phyloP scores from a whole-genome alignment of 495 filamentous ascomycete genomes.

The Penicillium goetzii region DNA sequence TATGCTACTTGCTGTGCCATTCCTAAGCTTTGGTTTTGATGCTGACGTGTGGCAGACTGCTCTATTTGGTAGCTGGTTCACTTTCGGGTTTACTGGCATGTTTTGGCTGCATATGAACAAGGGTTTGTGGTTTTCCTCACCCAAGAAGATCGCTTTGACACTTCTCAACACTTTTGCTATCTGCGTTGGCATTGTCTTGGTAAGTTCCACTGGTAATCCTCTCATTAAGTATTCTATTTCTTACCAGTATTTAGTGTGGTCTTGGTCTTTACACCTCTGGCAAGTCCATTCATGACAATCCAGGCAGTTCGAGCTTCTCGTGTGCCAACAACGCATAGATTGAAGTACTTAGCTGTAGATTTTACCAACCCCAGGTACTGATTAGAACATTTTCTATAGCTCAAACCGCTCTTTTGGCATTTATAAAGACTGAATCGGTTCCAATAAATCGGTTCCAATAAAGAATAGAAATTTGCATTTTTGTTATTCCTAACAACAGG shows the following conservation, averaged over 20 bases:
- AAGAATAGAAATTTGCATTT: too few species aligned
- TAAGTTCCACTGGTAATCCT: neutral
- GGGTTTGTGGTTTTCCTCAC: constrained; percentile 37
- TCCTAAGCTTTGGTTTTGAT: constrained; percentile 9
- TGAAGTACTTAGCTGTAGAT: neutral
- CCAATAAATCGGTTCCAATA: too few species aligned
- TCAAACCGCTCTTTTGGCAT: neutral
- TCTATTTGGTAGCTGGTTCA: constrained; percentile 50
- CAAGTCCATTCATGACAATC: constrained; percentile 43
- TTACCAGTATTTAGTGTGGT: constrained; percentile 36
- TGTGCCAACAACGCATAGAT: constrained; percentile 43
- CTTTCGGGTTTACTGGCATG: constrained; percentile 44
- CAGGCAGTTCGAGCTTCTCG: constrained; percentile 44
- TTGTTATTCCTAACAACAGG: neutral
- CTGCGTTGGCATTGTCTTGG: neutral
- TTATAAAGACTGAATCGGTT: neutral
- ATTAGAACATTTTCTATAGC: neutral
- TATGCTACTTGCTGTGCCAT: constrained; percentile 16
- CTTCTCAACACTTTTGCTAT: constrained; percentile 29
- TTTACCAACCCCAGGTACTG: neutral
- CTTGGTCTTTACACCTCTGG: constrained; percentile 50
- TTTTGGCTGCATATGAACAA: constrained; percentile 50
- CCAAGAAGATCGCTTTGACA: constrained; percentile 39
- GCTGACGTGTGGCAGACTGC: constrained; percentile 32
- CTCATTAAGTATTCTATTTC: neutral